Evolutionary conservation across 2,329 filamentous ascomycete species (phyloP), one percentile per base, ranked within the genome.

Genomic region (Monosporascus sp.): DNA sequence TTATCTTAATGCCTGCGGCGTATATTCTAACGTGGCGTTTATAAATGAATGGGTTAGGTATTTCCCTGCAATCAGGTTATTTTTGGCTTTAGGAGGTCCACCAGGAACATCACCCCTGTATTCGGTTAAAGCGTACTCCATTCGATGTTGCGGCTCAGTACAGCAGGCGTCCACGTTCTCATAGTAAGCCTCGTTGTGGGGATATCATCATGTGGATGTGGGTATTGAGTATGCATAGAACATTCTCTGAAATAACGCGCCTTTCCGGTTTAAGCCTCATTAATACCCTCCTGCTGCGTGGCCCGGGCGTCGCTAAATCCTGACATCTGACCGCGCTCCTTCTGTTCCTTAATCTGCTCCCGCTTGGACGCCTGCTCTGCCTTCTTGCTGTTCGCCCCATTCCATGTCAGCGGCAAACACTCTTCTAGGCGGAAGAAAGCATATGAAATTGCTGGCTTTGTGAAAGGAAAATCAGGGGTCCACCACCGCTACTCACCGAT

Each of bases 301-400:
- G 53, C 56, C n/a, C 62, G 57, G n/a, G 51, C 47, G 55, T 61
- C 57, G 27, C 54, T 58, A 14, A 51, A 59, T 41, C 64, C 62
- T 7, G 58, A 54, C 5, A 62, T 46, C n/a, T 47, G 52, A 4
- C 65, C 65, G 8, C 59, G 57, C 20, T 53, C 55, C 51, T 65
- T 61, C 2, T 57, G 57, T 49, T 64, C 60, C 53, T 66, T 63
- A 25, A 68, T 54, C 48, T 55, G 56, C 41, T 53, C 55, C 31
- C 64, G 57, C 42, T 56, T 58, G 17, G 49, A 36, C 6, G 58
- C 58, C 45, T 65, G 63, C 47, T 66, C 64, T 3, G 49, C 49
- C 47, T 68, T 68, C 49, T 68, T 68, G 9, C 66, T 68, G 24
- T 25, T 25, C 8, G 18, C 5, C 5, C 14, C 6, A 18, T 59